Evolutionary conservation across 345 rosid genomes (phyloP).

Genomic region (Eucalyptus marginata): DNA sequence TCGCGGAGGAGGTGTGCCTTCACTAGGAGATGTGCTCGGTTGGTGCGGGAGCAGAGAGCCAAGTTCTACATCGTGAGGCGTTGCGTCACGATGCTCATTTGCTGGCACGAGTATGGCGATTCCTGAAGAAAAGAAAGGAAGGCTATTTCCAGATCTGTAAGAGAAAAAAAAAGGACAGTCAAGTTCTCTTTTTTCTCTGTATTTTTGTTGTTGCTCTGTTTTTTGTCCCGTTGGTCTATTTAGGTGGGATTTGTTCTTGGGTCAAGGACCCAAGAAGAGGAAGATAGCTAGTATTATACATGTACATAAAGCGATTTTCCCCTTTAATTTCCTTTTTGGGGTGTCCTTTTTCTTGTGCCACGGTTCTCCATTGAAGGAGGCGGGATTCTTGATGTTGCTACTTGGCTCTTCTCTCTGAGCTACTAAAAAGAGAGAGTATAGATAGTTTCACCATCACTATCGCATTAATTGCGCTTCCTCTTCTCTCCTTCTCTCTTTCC

Average conservation of each 20-base stretch:
- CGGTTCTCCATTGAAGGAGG: slow-evolving; percentile 8
- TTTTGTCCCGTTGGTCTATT: not conserved
- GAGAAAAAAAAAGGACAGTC: not conserved
- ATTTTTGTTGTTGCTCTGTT: not conserved
- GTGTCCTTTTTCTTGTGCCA: not conserved
- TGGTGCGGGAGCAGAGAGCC: slow-evolving; percentile 88
- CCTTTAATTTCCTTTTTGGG: not conserved
- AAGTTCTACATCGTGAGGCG: slow-evolving; percentile 90
- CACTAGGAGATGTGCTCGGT: slow-evolving; percentile 67
- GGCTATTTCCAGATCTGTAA: not conserved
- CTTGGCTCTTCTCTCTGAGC: not conserved
- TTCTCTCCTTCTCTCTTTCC: not conserved
- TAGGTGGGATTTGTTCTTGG: not conserved
- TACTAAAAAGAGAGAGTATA: not conserved
- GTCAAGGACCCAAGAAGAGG: slow-evolving; percentile 7
- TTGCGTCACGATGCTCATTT: slow-evolving; percentile 83
- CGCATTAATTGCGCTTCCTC: not conserved
- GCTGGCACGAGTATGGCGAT: slow-evolving; percentile 87
- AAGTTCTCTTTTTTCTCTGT: not conserved
- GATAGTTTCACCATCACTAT: not conserved
- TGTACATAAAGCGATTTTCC: slow-evolving; percentile 29
- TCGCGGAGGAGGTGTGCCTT: slow-evolving; percentile 50
- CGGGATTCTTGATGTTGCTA: not conserved
- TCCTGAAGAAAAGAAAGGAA: slow-evolving; percentile 11
- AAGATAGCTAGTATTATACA: slow-evolving; percentile 7